Conservation (phyloP, 2,329 filamentous ascomycete genomes). For the Fusarium globosum region DNA sequence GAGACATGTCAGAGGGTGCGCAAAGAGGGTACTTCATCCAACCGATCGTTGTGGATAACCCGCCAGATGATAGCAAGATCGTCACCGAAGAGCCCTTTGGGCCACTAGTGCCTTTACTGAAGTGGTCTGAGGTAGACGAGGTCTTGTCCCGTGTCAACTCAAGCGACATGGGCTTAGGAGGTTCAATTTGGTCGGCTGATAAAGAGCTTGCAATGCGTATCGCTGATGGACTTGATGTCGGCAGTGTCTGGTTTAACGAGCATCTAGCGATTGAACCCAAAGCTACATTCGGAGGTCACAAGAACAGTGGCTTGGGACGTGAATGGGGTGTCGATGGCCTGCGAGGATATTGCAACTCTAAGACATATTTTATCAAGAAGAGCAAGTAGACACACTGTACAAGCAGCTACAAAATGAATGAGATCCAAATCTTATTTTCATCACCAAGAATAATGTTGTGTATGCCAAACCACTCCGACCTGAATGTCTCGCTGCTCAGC, state of each 20-base stretch:
- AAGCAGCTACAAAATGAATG: too few species aligned
- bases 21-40: neutral
- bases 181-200: conserved; percentile 17
- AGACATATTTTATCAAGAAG: neutral
- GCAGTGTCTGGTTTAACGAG: conserved; percentile 19
- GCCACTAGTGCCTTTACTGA: conserved; percentile 12
- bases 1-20: neutral
- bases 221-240: conserved; percentile 5
- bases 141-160: conserved; percentile 17
- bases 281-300: conserved; percentile 21
- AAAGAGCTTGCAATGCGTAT: neutral
- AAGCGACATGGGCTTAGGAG: conserved; percentile 18
- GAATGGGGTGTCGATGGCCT: conserved; percentile 20
- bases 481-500: neutral
- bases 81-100: conserved; percentile 23
- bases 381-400: neutral
- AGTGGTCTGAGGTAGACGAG: conserved; percentile 9
- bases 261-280: conserved; percentile 10
- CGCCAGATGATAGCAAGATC: conserved; percentile 9
- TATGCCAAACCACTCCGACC: neutral
- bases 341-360: conserved; percentile 17
- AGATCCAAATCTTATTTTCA: neutral
- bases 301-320: conserved; percentile 13
- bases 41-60: conserved; percentile 13
- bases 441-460: too few species aligned